These are phyloP conservation scores for Leccinum subatratum DNA, from an alignment of 1,284 basidiomycete genomes.

Conservation along the genomic window DNA sequence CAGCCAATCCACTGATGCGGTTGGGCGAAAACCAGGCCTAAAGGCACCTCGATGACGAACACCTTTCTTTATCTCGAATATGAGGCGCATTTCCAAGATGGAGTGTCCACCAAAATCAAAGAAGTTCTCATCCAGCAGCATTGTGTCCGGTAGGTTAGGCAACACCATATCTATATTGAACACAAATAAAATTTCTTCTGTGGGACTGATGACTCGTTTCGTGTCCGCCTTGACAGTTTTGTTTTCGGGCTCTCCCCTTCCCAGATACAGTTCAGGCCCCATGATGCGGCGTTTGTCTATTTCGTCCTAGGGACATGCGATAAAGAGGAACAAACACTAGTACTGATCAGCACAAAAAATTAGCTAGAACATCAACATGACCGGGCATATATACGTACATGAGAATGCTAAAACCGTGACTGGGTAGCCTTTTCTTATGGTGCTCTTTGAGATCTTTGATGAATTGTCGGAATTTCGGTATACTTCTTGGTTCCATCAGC, in stretches of 20 bases:
- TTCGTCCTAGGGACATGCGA: slow-evolving; percentile 98
- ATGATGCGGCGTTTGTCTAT: slow-evolving; percentile 79
- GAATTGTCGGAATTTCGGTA: slow-evolving; percentile 77
- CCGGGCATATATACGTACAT: slow-evolving; percentile 49
- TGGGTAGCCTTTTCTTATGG: slow-evolving; percentile 95
- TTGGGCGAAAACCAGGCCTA: slow-evolving; percentile 90
- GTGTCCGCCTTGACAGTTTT: slow-evolving; percentile 28
- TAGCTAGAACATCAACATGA: slow-evolving; percentile 8
- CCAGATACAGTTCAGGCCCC: too few relatives aligned
- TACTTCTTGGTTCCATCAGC: slow-evolving; percentile 60
- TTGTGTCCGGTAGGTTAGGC: slow-evolving; percentile 72
- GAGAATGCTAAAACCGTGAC: slow-evolving; percentile 76
- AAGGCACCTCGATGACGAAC: slow-evolving; percentile 87
- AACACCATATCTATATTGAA: slow-evolving; percentile 71
- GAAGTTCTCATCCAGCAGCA: slow-evolving; percentile 92
- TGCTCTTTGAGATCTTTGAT: slow-evolving; percentile 95
- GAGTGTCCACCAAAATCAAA: slow-evolving; percentile 99
- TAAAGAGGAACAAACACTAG: slow-evolving; percentile 86
- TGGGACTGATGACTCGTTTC: slow-evolving; percentile 51
- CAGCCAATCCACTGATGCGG: slow-evolving; percentile 78
- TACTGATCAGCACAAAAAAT: slow-evolving; percentile 29
- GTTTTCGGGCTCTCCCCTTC: slow-evolving; percentile 28
- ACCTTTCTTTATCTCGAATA: slow-evolving; percentile 93
- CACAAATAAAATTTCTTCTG: slow-evolving; percentile 71
- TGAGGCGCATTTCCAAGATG: slow-evolving; percentile 93